Conservation (phyloP, 202 grass and related monocot genomes). For the Carex arenaria region DNA sequence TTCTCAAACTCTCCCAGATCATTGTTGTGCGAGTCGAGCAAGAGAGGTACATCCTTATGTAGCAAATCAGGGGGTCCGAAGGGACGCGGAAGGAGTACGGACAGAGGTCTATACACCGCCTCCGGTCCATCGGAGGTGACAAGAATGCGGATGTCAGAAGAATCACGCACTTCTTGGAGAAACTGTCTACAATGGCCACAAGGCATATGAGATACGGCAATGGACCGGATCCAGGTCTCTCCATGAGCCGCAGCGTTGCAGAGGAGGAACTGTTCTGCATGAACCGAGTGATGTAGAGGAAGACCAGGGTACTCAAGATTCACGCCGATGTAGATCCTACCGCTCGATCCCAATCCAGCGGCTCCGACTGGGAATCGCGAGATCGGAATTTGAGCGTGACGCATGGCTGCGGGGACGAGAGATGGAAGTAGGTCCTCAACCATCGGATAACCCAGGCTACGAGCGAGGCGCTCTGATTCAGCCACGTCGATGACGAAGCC, state of each 20-base stretch:
- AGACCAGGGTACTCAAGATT: conserved; percentile 83
- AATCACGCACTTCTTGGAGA: conserved; percentile 89
- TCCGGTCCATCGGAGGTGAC: conserved; percentile 61
- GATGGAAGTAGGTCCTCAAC: conserved; percentile 72
- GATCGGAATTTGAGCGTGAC: conserved; percentile 52
- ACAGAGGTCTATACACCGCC: conserved; percentile 61
- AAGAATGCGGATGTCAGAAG: conserved; percentile 60
- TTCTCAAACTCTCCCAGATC: conserved; percentile 27
- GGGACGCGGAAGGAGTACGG: conserved; percentile 64
- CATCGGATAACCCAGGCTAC: conserved; percentile 37
- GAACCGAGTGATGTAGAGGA: conserved; percentile 64
- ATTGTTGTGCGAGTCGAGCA: conserved; percentile 80
- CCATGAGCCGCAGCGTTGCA: conserved; percentile 72
- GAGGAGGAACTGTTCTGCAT: conserved; percentile 92
- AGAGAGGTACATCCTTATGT: conserved; percentile 47
- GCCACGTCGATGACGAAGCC: conserved; percentile 76
- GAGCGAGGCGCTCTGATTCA: conserved; percentile 49
- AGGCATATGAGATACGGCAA: conserved; percentile 95
- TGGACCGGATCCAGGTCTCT: conserved; percentile 52
- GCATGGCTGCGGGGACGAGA: conserved; percentile 63
- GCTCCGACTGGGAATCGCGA: conserved; percentile 77
- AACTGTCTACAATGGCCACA: conserved; percentile 99
- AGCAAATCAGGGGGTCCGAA: conserved; percentile 87
- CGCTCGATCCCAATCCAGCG: conserved; percentile 74
- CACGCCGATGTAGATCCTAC: conserved; percentile 78